phyloP scores from a whole-genome alignment of 768 basidiomycete species.

The Fistulinella prunicolor region DNA sequence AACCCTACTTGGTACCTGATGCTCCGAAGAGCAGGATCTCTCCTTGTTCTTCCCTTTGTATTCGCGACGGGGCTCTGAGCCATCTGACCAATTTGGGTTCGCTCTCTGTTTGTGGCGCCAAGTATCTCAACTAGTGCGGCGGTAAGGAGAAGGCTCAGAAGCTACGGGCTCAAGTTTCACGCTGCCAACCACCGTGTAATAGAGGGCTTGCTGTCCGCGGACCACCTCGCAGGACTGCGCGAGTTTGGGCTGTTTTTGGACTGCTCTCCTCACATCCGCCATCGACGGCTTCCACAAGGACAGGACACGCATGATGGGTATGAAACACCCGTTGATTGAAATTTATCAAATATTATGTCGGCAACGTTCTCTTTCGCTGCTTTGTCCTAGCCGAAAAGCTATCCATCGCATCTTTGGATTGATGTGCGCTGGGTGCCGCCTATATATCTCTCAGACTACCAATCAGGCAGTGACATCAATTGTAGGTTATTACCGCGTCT shows the following conservation, averaged over 20 bases:
- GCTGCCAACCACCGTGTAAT: conserved; percentile 8
- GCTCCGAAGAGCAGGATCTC: neutral
- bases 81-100: conserved; percentile 6
- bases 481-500: conserved; percentile 23
- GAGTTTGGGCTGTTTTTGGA: conserved; percentile 17
- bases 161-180: conserved; percentile 1
- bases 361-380: conserved; percentile 8
- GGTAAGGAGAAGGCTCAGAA: conserved; percentile 7
- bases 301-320: conserved; percentile 14
- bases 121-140: neutral
- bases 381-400: conserved; percentile 12
- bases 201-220: conserved; percentile 21
- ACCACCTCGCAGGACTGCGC: conserved; percentile 15
- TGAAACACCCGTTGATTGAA: conserved; percentile 19
- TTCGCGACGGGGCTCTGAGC: conserved; percentile 8
- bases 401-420: conserved; percentile 8
- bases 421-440: conserved; percentile 12
- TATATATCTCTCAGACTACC: conserved; percentile 14
- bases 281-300: conserved; percentile 25
- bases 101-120: neutral
- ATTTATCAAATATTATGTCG: conserved; percentile 14
- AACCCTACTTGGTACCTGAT: neutral
- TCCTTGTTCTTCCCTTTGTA: conserved; percentile 4
- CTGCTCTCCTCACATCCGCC: conserved; percentile 14
- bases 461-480: conserved; percentile 2